Evolutionary conservation across 2,329 filamentous ascomycete species (phyloP), one percentile per base, ranked within the genome.

Genomic region (Lojkania enalia): DNA sequence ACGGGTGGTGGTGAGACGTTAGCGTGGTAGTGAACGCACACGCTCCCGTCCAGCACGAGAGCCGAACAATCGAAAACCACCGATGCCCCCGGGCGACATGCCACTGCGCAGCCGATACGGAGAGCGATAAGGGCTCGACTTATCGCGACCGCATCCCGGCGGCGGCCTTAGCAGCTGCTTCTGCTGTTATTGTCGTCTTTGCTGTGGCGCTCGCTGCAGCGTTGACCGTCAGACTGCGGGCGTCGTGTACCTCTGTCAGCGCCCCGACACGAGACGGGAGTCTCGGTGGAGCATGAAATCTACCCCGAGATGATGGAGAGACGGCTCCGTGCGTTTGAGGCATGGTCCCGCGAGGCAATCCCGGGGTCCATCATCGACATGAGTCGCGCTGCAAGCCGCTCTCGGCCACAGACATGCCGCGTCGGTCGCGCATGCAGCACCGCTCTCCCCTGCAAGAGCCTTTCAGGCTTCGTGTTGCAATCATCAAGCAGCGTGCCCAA

Each of bases 1-100:
- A 52, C 40, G 49, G 39, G 36, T 31, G 25, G 52, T 66, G 55
- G 63, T 65, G 61, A 55, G 60, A 64, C 63, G 58, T 48, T 57
- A 54, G 56, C 55, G 50, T 49, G 44, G 49, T 50, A 12, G n/a
- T 27, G 23, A 27, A 36, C 57, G 58, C 58, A 61, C 60, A 58
- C 49, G 40, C 57, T 64, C 58, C 57, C 57, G 57, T 20, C 5
- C 29, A 7, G 19, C 23, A 20, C 38, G 5, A 6, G 9, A 7
- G 39, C 11, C 15, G n/a, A n/a, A n/a, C n/a, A n/a, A n/a, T n/a
- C n/a, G n/a, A n/a, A n/a, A n/a, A n/a, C n/a, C n/a, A n/a, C n/a
- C n/a, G n/a, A n/a, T n/a, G n/a, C n/a, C n/a, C n/a, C n/a, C n/a
- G n/a, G n/a, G n/a, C n/a, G n/a, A n/a, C n/a, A n/a, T n/a, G n/a